Evolutionary conservation across 805 yeast species (phyloP), one percentile per base, ranked within the genome.

Genomic region (Cyberlindnera euphorbiiphila): DNA sequence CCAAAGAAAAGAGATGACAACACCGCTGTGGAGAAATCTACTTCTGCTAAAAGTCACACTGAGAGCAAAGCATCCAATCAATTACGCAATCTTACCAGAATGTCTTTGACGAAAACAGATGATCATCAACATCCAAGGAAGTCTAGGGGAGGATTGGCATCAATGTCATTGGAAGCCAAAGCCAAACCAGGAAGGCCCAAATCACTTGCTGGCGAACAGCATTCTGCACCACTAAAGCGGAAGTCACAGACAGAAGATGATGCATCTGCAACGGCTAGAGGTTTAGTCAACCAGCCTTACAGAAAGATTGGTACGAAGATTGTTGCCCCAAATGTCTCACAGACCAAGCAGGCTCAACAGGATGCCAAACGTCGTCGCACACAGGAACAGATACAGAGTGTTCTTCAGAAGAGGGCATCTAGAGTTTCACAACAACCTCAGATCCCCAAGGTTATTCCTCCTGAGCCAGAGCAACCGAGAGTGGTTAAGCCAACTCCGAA

Each of bases 401-500:
- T 44, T 5, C 39, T 50, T 13, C 45, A 50, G 14, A 51, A 50
- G 34, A 46, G 52, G 20, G 51, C 59, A 5, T 34, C 46, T 2
- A 44, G 59, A 20, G 60, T 61, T 9, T 53, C 60, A 3, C 42
- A 22, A n/a, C n/a, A n/a, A n/a, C n/a, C n/a, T n/a, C n/a, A n/a
- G n/a, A n/a, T n/a, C n/a, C n/a, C n/a, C n/a, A n/a, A n/a, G n/a
- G n/a, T n/a, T n/a, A n/a, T n/a, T n/a, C 25, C 36, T 4, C 16
- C 28, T 2, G 39, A 43, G 28, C 36, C 30, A 8, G 46, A 35
- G 11, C 17, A 37, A 9, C 7, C 36, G 22, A 28, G 37, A 31
- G 13, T 25, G 8, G 28, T 29, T 27, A 53, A 47, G 28, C 36
- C 35, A 25, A 31, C 33, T 16, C 37, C 39, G 10, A 46, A 46